Base-by-base conservation (phyloP, 1,284 basidiomycete species). In the Ustilago nuda region DNA sequence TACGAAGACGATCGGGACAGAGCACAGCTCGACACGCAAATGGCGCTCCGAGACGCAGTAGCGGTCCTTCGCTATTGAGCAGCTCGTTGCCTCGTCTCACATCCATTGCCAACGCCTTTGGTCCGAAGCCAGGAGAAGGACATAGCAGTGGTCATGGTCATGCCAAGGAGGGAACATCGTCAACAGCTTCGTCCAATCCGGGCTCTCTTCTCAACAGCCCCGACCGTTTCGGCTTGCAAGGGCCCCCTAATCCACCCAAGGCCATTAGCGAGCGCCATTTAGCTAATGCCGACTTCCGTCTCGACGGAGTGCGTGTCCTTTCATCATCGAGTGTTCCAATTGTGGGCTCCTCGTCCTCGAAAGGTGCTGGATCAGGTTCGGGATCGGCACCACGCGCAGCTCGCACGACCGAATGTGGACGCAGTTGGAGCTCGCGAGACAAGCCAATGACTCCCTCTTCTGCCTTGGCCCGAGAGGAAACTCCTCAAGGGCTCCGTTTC, bases 181-280 rank as follows among this genome's bases (percentile, higher is more conserved):
- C 72, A n/a, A 35, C 61, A 35, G 57, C 53, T 4, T 67, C 73
- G 4, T 76, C 73, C 15, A 56, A 50, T 19, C 56, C 74, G 19
- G 45, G 60, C 46, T 79, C 78, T 30, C 23, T 66, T 39, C 62
- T 82, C 53, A 67, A 81, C 52, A 78, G 78, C 46, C 83, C 83
- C 0, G 81, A 83, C 53, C 76, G 83, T 0, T 84, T 82, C 45
- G 81, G 81, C 13, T 46, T 81, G 23, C 78, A 78, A 19, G 83
- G 83, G 3, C 83, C 83, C 4, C 83, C 83, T 1, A 51, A 69
- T 5, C 79, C 83, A 2, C 83, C 83, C 13, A 70, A 67, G 32
- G 81, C 82, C 35, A 74, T 83, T 53, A 80, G 76, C 59, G 74
- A 80, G 53, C 76, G 83, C 33, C 82, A 84, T 53, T 53, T 84